Percentiles rank a stretch among this genome's conserved stretches.
phyloP scores from a whole-genome alignment of 768 basidiomycete species.

The Fistulinella prunicolor region DNA sequence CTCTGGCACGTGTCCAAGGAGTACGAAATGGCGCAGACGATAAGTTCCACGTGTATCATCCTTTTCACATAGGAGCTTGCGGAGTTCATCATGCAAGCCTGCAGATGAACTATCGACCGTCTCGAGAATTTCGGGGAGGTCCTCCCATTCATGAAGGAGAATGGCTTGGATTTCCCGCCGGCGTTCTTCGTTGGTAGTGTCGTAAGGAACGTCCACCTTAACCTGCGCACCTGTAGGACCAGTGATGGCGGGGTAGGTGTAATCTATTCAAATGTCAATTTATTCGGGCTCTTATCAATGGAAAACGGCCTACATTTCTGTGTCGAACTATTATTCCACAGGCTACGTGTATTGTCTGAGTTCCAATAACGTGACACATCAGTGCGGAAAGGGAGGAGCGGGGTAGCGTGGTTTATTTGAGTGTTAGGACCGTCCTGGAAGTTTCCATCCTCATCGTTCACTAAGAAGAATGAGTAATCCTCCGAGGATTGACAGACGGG shows the following conservation, averaged over 20 bases:
- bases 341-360: constrained; percentile 9
- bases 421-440: neutral
- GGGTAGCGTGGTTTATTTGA: neutral
- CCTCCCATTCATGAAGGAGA: constrained; percentile 6
- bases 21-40: constrained; percentile 5
- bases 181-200: neutral
- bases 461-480: neutral
- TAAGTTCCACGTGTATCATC: neutral
- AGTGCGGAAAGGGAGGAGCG: constrained; percentile 15
- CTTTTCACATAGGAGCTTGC: constrained; percentile 4
- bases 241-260: constrained; percentile 18
- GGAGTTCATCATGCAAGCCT: neutral
- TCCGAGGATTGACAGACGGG: neutral
- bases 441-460: neutral
- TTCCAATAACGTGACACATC: constrained; percentile 9
- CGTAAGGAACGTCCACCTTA: constrained; percentile 14
- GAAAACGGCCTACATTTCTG: constrained; percentile 8
- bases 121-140: neutral
- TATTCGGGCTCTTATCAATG: neutral
- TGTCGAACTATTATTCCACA: neutral
- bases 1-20: constrained; percentile 11
- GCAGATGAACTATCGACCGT: too few relatives aligned
- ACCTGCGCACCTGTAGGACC: constrained; percentile 7
- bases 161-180: constrained; percentile 6
- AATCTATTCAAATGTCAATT: constrained; percentile 7